Evolutionary conservation across 352 stramenopile genomes (phyloP), one percentile per base, ranked within the genome.

Genomic region (Thraustochytrium sp.): DNA sequence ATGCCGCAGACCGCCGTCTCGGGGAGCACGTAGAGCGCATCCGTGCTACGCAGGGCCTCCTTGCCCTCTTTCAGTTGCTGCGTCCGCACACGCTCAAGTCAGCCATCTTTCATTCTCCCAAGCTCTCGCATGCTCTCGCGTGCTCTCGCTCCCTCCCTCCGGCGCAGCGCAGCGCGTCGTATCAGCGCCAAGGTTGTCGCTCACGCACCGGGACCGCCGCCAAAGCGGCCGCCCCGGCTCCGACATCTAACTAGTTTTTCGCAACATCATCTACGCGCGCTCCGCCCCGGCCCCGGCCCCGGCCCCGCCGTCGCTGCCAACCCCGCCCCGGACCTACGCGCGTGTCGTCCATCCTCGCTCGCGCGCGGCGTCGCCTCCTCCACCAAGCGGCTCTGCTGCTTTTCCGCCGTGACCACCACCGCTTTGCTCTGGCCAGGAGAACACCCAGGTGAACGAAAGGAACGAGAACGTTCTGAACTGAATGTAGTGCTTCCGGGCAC

Each of bases 1-100:
- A 93, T 78, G 2, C 89, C 91, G 62, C 92, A 95, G 5, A 83
- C 76, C 34, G 94, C 86, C 80, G 92, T 95, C 34, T 91, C 89
- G 9, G 53, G 64, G 44, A 94, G 90, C 62, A 92, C 90, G 21
- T 48, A 76, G 21, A 86, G 44, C 29, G 53, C 59, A 18, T 68
- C 56, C 29, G 56, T 63, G 44, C 62, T 54, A 36, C 80, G 80
- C 23, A 80, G 42, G 1, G 5, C 68, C 23, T 63, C 26, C 68
- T 72, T 72, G 68, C 68, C 53, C 23, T 64, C 31, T 26, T 26
- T 46, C 21, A 49, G n/a, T 46, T 65, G 44, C 31, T 64, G 36
- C 38, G 40, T 13, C 4, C 9, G 11, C 76, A 36, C 42, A 34
- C 13, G 54, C 36, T 18, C 26, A 21, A 21, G 36, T 13, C 5